These are phyloP conservation scores for Drechslerella dactyloides DNA, from an alignment of 2,329 filamentous ascomycete genomes.

Conservation along the genomic window DNA sequence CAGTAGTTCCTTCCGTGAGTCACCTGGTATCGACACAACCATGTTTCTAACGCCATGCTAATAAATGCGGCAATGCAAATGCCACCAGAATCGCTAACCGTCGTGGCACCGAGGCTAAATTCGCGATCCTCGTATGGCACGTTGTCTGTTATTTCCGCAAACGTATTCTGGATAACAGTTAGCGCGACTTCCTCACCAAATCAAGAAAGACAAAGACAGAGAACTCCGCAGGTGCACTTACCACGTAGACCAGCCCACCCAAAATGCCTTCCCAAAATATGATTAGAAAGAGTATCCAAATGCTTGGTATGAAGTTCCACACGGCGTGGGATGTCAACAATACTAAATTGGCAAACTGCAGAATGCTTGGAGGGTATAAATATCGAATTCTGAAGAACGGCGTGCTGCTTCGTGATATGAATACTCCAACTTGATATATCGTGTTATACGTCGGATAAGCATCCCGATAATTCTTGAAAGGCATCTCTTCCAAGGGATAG, in stretches of 20 bases:
- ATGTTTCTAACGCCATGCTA: slow-evolving; percentile 80
- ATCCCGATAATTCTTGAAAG: slow-evolving; percentile 79
- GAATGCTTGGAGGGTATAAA: slow-evolving; percentile 79
- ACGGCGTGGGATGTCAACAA: slow-evolving; percentile 78
- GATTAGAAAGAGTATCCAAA: slow-evolving; percentile 83
- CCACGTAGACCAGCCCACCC: slow-evolving; percentile 87
- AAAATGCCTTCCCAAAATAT: slow-evolving; percentile 94
- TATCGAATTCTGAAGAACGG: slow-evolving; percentile 82
- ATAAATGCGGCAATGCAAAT: slow-evolving; percentile 88
- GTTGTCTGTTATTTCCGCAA: slow-evolving; percentile 88
- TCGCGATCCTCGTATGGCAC: slow-evolving; percentile 79
- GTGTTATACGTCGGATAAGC: slow-evolving; percentile 97
- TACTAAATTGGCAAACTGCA: slow-evolving; percentile 79
- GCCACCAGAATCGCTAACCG: slow-evolving; percentile 87
- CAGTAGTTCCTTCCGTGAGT: slow-evolving; percentile 78
- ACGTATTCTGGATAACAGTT: slow-evolving; percentile 69
- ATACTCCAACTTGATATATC: slow-evolving; percentile 93
- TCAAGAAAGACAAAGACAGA: neutral
- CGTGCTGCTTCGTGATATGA: slow-evolving; percentile 88
- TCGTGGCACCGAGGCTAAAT: slow-evolving; percentile 87
- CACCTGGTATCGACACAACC: slow-evolving; percentile 84
- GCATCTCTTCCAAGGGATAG: slow-evolving; percentile 74
- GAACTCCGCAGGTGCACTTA: slow-evolving; percentile 6
- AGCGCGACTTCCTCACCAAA: neutral
- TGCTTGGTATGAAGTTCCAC: slow-evolving; percentile 78